phyloP scores from a whole-genome alignment of 306 rosid genomes.

The Herpetospermum pedunculosum region DNA sequence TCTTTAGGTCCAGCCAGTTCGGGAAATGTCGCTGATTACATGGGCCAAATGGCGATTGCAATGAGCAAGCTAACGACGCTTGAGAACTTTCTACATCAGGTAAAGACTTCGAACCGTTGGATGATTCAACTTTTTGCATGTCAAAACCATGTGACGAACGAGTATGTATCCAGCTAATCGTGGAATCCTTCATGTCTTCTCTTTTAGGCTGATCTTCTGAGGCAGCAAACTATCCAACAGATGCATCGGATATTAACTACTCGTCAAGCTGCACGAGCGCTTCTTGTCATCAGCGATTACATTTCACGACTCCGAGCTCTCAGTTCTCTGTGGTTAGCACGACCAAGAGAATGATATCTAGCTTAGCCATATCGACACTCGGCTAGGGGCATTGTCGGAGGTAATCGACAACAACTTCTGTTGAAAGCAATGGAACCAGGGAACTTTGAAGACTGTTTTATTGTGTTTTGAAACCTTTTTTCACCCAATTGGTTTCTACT shows the following conservation, averaged over 20 bases:
- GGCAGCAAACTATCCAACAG: slow-evolving; percentile 81
- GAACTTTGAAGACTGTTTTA: background rate
- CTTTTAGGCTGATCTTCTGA: slow-evolving; percentile 67
- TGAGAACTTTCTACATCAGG: slow-evolving; percentile 75
- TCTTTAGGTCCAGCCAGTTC: slow-evolving; percentile 32
- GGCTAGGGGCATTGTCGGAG: background rate
- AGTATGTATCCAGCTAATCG: background rate
- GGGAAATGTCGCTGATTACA: slow-evolving; percentile 67
- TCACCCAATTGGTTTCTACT: background rate
- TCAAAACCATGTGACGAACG: background rate
- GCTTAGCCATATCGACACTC: background rate
- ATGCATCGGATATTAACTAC: slow-evolving; percentile 57
- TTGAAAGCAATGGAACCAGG: background rate
- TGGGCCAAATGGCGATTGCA: slow-evolving; percentile 95
- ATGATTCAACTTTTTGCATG: background rate
- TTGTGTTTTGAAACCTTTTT: background rate
- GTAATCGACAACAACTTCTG: background rate
- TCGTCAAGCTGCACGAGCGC: slow-evolving; percentile 70
- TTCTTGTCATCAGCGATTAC: slow-evolving; percentile 51
- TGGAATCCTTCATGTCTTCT: background rate
- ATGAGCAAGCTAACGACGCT: slow-evolving; percentile 75
- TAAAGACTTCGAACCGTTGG: background rate
- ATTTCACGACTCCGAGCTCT: slow-evolving; percentile 66
- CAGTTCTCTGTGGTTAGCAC: slow-evolving; percentile 78
- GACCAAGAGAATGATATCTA: slow-evolving; percentile 36